Conservation (phyloP, 176 grass and related monocot species). For the Echinochloa phyllopogon region DNA sequence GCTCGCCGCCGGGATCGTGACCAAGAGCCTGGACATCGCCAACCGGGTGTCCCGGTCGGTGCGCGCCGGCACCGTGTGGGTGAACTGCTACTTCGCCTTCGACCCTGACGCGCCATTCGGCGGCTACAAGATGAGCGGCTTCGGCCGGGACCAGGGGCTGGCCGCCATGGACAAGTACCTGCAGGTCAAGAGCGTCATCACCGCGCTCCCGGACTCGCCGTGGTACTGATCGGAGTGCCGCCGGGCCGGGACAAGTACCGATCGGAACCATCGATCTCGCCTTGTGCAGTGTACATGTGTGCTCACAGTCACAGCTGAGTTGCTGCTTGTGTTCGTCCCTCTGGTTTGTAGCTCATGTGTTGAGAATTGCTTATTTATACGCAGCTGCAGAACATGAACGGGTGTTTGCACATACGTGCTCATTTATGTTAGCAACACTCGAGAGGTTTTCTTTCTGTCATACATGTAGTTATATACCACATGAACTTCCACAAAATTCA, state of each 20-base stretch:
- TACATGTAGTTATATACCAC: neutral
- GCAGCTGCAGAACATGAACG: neutral
- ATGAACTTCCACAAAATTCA: neutral
- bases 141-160: constrained; percentile 79
- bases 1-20: constrained; percentile 69
- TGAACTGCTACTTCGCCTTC: constrained; percentile 90
- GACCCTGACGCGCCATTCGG: constrained; percentile 80
- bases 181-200: constrained; percentile 83
- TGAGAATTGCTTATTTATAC: neutral
- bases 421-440: neutral
- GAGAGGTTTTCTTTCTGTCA: neutral
- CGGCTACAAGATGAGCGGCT: constrained; percentile 89
- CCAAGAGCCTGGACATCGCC: constrained; percentile 67
- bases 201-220: constrained; percentile 71
- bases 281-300: constrained; percentile 16
- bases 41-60: constrained; percentile 81
- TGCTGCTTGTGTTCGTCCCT: neutral
- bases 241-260: neutral
- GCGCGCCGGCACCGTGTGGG: constrained; percentile 73
- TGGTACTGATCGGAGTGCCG: constrained; percentile 53
- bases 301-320: neutral
- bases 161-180: constrained; percentile 77
- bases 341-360: neutral
- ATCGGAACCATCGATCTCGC: neutral
- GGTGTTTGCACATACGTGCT: neutral